Conservation (phyloP, 1,139 yeast genomes). For the Keqinozyma sinolaborantium region DNA sequence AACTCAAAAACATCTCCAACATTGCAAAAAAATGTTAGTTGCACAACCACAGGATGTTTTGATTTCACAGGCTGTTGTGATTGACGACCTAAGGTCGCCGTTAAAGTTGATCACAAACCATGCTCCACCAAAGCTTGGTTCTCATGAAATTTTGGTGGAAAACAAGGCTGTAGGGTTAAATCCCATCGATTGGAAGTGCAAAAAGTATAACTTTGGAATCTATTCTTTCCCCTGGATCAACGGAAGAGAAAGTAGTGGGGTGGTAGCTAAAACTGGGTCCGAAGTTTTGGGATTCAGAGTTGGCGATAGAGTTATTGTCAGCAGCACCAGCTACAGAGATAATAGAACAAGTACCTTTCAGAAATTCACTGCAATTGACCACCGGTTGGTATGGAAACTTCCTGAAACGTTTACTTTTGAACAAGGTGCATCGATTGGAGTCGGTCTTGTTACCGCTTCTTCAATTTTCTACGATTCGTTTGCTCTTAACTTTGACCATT, state of each 20-base stretch:
- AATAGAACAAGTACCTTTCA: slow-evolving; percentile 46
- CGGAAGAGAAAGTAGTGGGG: slow-evolving; percentile 45
- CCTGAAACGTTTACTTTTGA: slow-evolving; percentile 21
- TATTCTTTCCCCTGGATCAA: slow-evolving; percentile 49
- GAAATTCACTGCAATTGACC: slow-evolving; percentile 39
- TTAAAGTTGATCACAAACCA: background rate
- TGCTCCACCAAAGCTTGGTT: slow-evolving; percentile 14
- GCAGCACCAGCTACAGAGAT: slow-evolving; percentile 46
- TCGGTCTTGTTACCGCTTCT: slow-evolving; percentile 46
- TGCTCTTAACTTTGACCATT: slow-evolving; percentile 11
- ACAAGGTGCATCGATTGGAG: slow-evolving; percentile 46
- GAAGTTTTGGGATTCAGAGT: slow-evolving; percentile 21
- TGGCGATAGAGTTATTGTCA: slow-evolving; percentile 36
- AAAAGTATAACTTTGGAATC: slow-evolving; percentile 44
- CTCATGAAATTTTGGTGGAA: slow-evolving; percentile 33
- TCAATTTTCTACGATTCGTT: slow-evolving; percentile 31
- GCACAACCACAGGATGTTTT: background rate
- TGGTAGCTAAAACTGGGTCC: slow-evolving; percentile 28
- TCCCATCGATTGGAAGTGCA: slow-evolving; percentile 52
- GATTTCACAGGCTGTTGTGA: background rate
- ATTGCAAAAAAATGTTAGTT: background rate
- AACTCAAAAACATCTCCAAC: no score
- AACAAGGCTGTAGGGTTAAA: slow-evolving; percentile 43
- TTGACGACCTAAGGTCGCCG: background rate
- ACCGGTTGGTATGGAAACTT: slow-evolving; percentile 39